Conservation (phyloP, 257 asterid species). For the Eucommia ulmoides region DNA sequence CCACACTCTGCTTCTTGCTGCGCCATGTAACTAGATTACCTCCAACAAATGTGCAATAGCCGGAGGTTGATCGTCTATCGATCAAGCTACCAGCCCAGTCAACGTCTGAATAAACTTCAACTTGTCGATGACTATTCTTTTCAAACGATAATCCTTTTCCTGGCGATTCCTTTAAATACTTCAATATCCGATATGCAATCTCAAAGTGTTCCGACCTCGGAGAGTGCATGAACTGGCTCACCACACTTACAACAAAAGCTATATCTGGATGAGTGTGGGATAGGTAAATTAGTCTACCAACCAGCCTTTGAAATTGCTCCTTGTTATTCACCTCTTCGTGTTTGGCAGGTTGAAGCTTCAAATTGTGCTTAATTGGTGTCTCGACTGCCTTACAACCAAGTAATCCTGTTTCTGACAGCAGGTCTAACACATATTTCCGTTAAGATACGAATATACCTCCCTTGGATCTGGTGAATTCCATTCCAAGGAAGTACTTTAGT, state of each 20-base stretch:
- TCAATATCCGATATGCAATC: not conserved
- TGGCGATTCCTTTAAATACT: conserved; percentile 1
- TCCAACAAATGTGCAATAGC: not conserved
- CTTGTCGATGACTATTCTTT: not conserved
- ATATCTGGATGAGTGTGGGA: not conserved
- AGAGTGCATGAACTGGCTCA: conserved; percentile 6
- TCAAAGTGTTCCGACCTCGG: not conserved
- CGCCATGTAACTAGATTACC: conserved; percentile 6
- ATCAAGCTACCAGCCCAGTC: conserved; percentile 1
- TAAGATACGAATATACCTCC: not conserved
- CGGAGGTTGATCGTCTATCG: conserved; percentile 1
- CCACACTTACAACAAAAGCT: not conserved
- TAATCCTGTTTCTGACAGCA: not conserved
- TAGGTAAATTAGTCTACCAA: not conserved
- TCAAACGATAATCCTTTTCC: not conserved
- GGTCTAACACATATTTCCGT: not conserved
- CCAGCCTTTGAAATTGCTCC: not conserved
- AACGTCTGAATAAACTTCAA: not conserved
- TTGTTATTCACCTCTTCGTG: not conserved
- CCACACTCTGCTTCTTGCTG: conserved; percentile 4
- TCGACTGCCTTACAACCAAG: conserved; percentile 1
- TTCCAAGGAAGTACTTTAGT: conserved; percentile 7
- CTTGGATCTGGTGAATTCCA: conserved; percentile 3
- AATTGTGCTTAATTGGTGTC: conserved; percentile 4
- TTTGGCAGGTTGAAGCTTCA: not conserved